Conservation (phyloP, 257 asterid species). For the Nicotiana tomentosiformis region DNA sequence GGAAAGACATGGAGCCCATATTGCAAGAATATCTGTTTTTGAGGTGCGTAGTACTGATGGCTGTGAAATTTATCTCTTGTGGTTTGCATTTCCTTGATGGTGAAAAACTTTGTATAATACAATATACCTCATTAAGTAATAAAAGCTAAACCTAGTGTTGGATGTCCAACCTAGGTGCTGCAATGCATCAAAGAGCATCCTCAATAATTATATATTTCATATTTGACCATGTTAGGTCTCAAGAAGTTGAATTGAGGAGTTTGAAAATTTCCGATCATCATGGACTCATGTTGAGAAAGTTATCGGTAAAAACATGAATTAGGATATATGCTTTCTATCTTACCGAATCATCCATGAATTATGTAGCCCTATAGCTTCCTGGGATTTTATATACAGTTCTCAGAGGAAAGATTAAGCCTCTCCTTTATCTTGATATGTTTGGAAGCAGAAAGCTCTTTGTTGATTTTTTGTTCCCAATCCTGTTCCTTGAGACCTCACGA, state of each 20-base stretch:
- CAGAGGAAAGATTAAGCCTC: background rate
- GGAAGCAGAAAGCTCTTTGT: background rate
- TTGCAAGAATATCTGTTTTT: conserved; percentile 81
- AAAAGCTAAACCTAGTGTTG: no score
- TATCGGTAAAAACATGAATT: background rate
- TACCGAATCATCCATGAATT: background rate
- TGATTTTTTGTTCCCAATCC: background rate
- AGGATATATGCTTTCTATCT: background rate
- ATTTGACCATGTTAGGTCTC: background rate
- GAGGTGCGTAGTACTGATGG: conserved; percentile 51
- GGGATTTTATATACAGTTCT: conserved; percentile 2
- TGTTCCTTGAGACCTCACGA: background rate
- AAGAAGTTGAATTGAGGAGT: background rate
- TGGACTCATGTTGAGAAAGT: background rate
- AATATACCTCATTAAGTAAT: no score
- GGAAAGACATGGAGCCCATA: conserved; percentile 83
- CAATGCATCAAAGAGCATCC: no score
- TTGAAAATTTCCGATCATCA: background rate
- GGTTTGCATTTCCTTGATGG: background rate
- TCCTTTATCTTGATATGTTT: background rate
- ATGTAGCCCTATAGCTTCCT: background rate
- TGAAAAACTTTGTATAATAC: no score
- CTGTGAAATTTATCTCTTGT: background rate
- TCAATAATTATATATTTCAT: no score
- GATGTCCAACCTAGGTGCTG: no score